These are phyloP conservation scores for Talaromyces sp. DNA, from an alignment of 2,329 filamentous ascomycete genomes.

Conservation along the genomic window DNA sequence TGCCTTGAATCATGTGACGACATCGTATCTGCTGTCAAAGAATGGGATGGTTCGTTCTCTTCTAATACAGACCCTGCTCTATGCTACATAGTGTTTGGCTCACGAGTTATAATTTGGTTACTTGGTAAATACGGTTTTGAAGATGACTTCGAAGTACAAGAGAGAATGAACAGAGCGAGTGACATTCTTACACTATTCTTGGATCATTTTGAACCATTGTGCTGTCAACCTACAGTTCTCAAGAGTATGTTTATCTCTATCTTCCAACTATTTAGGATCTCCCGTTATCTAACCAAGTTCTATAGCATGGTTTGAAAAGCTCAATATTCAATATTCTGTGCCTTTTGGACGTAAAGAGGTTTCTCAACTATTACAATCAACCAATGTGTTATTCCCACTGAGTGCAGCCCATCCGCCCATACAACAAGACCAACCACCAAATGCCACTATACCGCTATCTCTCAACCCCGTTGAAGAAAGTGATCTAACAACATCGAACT, in stretches of 20 bases:
- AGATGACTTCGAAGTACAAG: background rate
- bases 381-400: background rate
- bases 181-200: background rate
- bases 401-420: background rate
- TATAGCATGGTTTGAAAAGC: background rate
- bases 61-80: conserved; percentile 30
- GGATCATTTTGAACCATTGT: background rate
- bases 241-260: background rate
- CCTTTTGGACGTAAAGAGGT: background rate
- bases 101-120: conserved; percentile 27
- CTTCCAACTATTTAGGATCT: background rate
- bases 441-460: background rate
- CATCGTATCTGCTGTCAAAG: conserved; percentile 22
- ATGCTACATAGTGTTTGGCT: conserved; percentile 26
- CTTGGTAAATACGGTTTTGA: background rate
- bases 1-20: conserved; percentile 27
- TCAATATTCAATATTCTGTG: background rate
- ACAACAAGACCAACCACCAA: background rate
- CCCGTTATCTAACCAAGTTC: background rate
- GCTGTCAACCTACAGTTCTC: background rate
- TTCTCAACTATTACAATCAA: background rate
- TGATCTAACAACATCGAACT: background rate
- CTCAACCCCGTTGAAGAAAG: background rate
- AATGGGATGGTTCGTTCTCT: conserved; percentile 29
- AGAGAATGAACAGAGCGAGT: background rate